These are phyloP conservation scores for Xylaria sp. DNA, from an alignment of 2,329 filamentous ascomycete species.

Conservation along the genomic window DNA sequence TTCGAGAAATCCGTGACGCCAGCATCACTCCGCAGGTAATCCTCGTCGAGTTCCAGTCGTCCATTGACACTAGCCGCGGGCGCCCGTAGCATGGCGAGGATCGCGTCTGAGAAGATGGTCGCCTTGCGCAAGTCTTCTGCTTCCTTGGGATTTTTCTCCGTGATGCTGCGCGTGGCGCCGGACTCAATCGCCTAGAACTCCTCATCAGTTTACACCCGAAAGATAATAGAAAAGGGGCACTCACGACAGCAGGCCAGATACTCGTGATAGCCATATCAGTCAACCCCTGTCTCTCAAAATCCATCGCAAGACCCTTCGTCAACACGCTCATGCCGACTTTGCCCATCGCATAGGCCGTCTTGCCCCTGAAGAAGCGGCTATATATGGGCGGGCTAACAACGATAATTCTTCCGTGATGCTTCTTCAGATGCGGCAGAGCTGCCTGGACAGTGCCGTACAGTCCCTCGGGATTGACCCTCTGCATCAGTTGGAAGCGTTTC, in stretches of 20 bases:
- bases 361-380: slow-evolving; percentile 76
- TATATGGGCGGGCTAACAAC: slow-evolving; percentile 84
- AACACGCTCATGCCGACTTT: slow-evolving; percentile 80
- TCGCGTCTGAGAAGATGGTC: slow-evolving; percentile 73
- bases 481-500: slow-evolving; percentile 74
- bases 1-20: slow-evolving; percentile 66
- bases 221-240: slow-evolving; percentile 27
- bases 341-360: slow-evolving; percentile 75
- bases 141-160: slow-evolving; percentile 34
- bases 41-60: slow-evolving; percentile 68
- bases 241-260: slow-evolving; percentile 73
- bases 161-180: slow-evolving; percentile 17
- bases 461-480: slow-evolving; percentile 68
- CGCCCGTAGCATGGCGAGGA: slow-evolving; percentile 63
- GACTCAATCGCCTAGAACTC: slow-evolving; percentile 58
- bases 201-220: neutral
- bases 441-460: slow-evolving; percentile 69
- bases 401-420: slow-evolving; percentile 57
- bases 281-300: slow-evolving; percentile 63
- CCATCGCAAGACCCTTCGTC: slow-evolving; percentile 77
- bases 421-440: slow-evolving; percentile 58
- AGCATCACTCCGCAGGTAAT: slow-evolving; percentile 62
- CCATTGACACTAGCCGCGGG: slow-evolving; percentile 63
- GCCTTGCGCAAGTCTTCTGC: slow-evolving; percentile 59
- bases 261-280: slow-evolving; percentile 69